These are phyloP conservation scores for Aspergillus pseudoglaucus DNA, from an alignment of 2,329 filamentous ascomycete genomes.

Conservation along the genomic window DNA sequence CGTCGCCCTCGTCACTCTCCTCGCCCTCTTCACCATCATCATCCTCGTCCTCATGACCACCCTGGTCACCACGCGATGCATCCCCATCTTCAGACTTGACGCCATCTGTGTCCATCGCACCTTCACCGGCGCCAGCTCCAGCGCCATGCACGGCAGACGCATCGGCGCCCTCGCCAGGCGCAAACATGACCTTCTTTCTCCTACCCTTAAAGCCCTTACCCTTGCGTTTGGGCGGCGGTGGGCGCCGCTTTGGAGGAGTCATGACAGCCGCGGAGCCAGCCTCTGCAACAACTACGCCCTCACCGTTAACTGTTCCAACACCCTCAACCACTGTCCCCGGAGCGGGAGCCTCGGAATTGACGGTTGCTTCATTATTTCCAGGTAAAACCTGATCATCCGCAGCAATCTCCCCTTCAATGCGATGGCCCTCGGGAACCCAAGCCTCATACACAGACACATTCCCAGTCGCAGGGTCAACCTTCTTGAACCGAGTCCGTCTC, in stretches of 20 bases:
- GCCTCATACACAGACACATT: slow-evolving; percentile 81
- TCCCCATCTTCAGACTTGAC: slow-evolving; percentile 46
- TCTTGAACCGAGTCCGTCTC: slow-evolving; percentile 72
- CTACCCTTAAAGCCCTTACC: slow-evolving; percentile 70
- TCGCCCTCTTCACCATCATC: slow-evolving; percentile 45
- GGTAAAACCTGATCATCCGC: slow-evolving; percentile 45
- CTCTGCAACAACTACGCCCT: slow-evolving; percentile 52
- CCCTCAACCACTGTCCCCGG: slow-evolving; percentile 56
- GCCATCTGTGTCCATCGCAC: slow-evolving; percentile 17
- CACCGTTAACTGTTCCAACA: slow-evolving; percentile 53
- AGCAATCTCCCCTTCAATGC: slow-evolving; percentile 74
- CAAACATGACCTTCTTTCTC: slow-evolving; percentile 64
- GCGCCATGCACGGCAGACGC: slow-evolving; percentile 30
- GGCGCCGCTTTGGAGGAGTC: slow-evolving; percentile 55
- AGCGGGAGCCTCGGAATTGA: slow-evolving; percentile 40
- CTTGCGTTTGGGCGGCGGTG: slow-evolving; percentile 74
- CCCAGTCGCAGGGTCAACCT: slow-evolving; percentile 66
- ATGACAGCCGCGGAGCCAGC: slow-evolving; percentile 38
- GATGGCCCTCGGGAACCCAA: slow-evolving; percentile 70
- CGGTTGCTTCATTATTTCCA: slow-evolving; percentile 31
- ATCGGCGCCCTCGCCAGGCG: slow-evolving; percentile 37
- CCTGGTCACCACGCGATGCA: slow-evolving; percentile 33
- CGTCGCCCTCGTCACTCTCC: slow-evolving; percentile 47
- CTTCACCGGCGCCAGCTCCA: slow-evolving; percentile 32
- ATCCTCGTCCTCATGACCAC: slow-evolving; percentile 40